phyloP scores from a whole-genome alignment of 2,329 filamentous ascomycete genomes.

The Ophiostoma sp. region DNA sequence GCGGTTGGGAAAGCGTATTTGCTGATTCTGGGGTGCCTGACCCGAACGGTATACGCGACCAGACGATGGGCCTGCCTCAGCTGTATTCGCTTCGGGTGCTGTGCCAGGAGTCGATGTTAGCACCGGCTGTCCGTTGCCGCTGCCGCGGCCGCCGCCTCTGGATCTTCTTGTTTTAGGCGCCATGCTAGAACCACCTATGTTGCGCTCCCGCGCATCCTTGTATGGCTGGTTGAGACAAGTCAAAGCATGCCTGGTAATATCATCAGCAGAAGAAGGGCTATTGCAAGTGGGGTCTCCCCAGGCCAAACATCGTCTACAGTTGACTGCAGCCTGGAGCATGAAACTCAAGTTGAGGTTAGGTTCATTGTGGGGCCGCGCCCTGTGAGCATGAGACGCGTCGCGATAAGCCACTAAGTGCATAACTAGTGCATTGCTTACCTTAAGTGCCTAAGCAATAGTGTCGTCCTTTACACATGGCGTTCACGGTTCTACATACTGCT shows the following conservation, averaged over 20 bases:
- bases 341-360: neutral
- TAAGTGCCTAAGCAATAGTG: too few species aligned
- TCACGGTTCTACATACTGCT: too few species aligned
- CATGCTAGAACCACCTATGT: conserved; percentile 20
- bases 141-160: neutral
- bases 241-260: neutral
- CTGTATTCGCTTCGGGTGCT: neutral
- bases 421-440: too few species aligned
- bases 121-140: neutral
- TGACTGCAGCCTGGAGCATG: neutral
- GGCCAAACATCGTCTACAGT: neutral
- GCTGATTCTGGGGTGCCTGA: conserved; percentile 29
- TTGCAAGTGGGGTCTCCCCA: neutral
- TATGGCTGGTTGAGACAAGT: too few species aligned
- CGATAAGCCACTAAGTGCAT: neutral
- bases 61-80: neutral
- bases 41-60: conserved; percentile 28
- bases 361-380: conserved; percentile 3
- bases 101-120: conserved; percentile 5
- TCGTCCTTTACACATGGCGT: too few species aligned
- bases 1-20: conserved; percentile 32
- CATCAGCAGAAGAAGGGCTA: neutral
- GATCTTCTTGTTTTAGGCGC: conserved; percentile 25
- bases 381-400: conserved; percentile 1
- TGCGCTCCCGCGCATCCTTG: neutral